These are phyloP conservation scores for Penicillium odoratum DNA, from an alignment of 495 filamentous ascomycete species.

Conservation along the genomic window DNA sequence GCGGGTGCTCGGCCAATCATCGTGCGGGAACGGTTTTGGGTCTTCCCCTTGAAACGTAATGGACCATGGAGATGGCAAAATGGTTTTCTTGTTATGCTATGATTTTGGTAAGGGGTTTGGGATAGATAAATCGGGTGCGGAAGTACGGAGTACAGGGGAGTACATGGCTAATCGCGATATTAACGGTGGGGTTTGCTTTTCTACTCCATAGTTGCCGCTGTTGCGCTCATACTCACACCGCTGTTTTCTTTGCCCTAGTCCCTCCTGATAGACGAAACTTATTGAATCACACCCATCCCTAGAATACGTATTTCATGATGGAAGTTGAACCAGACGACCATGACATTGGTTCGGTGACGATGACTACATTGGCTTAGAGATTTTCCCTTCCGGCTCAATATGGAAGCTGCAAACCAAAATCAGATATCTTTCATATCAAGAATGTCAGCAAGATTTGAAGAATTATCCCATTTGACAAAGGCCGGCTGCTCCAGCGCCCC, in stretches of 20 bases:
- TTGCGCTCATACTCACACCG: too few relatives aligned
- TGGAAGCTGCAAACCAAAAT: constrained; percentile 4
- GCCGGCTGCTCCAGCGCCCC: constrained; percentile 1
- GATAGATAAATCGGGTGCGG: neutral
- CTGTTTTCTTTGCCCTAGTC: too few relatives aligned
- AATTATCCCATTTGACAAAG: neutral
- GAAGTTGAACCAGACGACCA: neutral
- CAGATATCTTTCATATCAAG: neutral
- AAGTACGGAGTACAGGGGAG: too few relatives aligned
- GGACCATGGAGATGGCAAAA: neutral
- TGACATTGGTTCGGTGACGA: neutral
- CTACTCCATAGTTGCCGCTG: too few relatives aligned
- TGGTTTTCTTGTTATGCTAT: neutral
- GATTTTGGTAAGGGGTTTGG: neutral
- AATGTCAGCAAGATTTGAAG: neutral
- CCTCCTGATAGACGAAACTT: too few relatives aligned
- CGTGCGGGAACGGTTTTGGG: neutral
- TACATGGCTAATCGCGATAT: too few relatives aligned
- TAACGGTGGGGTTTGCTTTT: too few relatives aligned
- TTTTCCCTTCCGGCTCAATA: neutral
- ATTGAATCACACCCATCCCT: too few relatives aligned
- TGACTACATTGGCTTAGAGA: neutral
- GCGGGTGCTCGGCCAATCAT: constrained; percentile 6
- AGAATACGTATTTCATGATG: neutral
- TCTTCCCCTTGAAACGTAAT: neutral